Percentiles rank a stretch among this genome's conserved stretches.
These are phyloP conservation scores for Aspergillus ruber DNA, from an alignment of 2,329 filamentous ascomycete genomes.

Conservation along the genomic window DNA sequence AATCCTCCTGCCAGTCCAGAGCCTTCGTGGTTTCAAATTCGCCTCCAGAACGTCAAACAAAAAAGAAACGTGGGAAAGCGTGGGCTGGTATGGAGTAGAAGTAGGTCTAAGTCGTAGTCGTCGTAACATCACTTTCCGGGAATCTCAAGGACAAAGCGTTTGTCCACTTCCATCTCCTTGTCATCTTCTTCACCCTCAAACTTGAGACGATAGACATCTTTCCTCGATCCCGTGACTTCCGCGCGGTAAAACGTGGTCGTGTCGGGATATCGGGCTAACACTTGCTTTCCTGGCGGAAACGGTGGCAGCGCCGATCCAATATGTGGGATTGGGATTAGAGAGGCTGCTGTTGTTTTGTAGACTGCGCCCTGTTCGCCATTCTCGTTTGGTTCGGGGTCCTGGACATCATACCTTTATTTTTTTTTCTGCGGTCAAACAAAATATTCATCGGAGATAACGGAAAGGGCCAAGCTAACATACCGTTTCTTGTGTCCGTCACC, in stretches of 20 bases:
- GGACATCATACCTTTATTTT: constrained; percentile 60
- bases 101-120: neutral
- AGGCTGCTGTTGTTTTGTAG: constrained; percentile 66
- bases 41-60: neutral
- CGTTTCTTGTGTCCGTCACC: constrained; percentile 67
- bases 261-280: constrained; percentile 72
- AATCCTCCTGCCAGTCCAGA: neutral
- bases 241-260: constrained; percentile 83
- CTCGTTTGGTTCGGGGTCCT: constrained; percentile 71
- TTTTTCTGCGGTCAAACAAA: neutral
- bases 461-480: constrained; percentile 19
- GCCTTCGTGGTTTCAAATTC: too few species aligned
- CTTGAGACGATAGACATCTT: constrained; percentile 51
- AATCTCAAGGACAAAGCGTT: constrained; percentile 71
- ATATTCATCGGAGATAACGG: neutral
- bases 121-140: constrained; percentile 37
- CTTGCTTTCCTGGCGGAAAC: constrained; percentile 59
- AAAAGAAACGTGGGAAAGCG: neutral
- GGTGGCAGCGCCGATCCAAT: constrained; percentile 55
- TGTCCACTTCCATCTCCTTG: constrained; percentile 68
- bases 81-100: neutral
- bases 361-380: constrained; percentile 54
- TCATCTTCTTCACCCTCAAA: constrained; percentile 73
- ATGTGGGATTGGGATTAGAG: constrained; percentile 69
- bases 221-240: constrained; percentile 65